Base-by-base conservation (phyloP, 1,284 basidiomycete genomes). In the Inonotus hispidus region DNA sequence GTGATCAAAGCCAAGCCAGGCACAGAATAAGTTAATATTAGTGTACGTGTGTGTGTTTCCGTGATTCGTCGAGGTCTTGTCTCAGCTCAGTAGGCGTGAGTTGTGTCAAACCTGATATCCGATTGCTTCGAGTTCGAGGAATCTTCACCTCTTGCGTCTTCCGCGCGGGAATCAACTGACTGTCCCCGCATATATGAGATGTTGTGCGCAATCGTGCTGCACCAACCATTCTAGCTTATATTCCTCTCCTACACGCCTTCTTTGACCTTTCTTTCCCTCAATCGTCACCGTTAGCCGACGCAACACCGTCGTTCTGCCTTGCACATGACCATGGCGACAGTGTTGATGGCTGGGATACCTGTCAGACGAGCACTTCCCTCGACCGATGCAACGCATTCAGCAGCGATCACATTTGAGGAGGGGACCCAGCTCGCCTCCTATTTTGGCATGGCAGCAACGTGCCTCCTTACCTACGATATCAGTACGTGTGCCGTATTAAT, bases 361-460 rank as follows among this genome's bases (percentile, higher is more conserved):
- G 27, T 7, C 32, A 14, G 4, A 23, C 25, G n/a, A 16, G 27
- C 14, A 3, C 50, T 52, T 3, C n/a, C 27, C 14, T 14, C 21
- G 7, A 35, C n/a, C 32, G 27, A 29, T 52, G 27, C 50, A 37
- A 52, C 5, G 19, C 19, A 11, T 23, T 21, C 35, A 1, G 35
- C 38, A 16, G 53, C 53, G 21, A 35, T 55, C 37, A 55, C 37
- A 3, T 55, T 55, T 21, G 53, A 41, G 23, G 6, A 8, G 37
- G 38, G 53, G 3, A n/a, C 39, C 39, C 19, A 39, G 37, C 53
- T 55, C 14, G 53, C 53, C 53, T 55, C 53, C 29, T 55, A 55
- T 37, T 55, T 55, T 27, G 53, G 53, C 0, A 55, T 55, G 53
- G 53, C 53, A 23, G 53, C 53, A 16, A 55, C 53, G 37, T 55